Conservation (phyloP, 805 yeast genomes). For the Ogataea minuta region DNA sequence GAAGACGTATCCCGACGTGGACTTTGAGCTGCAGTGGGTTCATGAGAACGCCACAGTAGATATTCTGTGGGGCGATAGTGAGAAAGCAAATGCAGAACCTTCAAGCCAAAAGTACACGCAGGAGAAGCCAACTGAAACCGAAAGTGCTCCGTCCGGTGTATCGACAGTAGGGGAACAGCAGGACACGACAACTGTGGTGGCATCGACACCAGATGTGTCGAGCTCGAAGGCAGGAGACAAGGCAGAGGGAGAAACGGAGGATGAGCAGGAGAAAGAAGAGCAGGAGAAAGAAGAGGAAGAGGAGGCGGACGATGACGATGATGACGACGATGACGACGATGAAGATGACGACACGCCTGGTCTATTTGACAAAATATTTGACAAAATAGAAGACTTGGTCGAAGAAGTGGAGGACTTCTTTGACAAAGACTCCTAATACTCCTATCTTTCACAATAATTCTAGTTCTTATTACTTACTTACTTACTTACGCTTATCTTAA, state of each 20-base stretch:
- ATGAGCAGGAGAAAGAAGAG: constrained; percentile 16
- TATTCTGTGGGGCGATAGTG: constrained; percentile 28
- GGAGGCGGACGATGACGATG: constrained; percentile 16
- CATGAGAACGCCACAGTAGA: constrained; percentile 53
- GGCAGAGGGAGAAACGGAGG: constrained; percentile 17
- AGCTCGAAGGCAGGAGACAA: constrained; percentile 14
- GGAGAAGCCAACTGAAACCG: no score
- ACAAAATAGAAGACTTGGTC: constrained; percentile 26
- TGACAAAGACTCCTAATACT: constrained; percentile 7
- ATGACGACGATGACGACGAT: constrained; percentile 19
- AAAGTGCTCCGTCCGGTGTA: not conserved
- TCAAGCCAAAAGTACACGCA: constrained; percentile 6
- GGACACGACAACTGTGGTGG: constrained; percentile 6
- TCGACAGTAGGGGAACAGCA: not conserved
- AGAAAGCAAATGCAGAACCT: not conserved
- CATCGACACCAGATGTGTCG: constrained; percentile 7
- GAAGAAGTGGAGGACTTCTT: constrained; percentile 28
- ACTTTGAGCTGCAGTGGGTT: constrained; percentile 42
- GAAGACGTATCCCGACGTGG: constrained; percentile 48
- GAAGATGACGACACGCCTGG: no score
- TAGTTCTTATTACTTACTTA: no score
- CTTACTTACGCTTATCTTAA: constrained; percentile 1
- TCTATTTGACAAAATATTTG: constrained; percentile 21
- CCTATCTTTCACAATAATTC: no score
- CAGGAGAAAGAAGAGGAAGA: constrained; percentile 19